A percentile compares a stretch with the other conserved stretches of the same genome.
Evolutionary conservation across 139 green algal species (phyloP).

Genomic region (Tetradesmus lagerheimii): DNA sequence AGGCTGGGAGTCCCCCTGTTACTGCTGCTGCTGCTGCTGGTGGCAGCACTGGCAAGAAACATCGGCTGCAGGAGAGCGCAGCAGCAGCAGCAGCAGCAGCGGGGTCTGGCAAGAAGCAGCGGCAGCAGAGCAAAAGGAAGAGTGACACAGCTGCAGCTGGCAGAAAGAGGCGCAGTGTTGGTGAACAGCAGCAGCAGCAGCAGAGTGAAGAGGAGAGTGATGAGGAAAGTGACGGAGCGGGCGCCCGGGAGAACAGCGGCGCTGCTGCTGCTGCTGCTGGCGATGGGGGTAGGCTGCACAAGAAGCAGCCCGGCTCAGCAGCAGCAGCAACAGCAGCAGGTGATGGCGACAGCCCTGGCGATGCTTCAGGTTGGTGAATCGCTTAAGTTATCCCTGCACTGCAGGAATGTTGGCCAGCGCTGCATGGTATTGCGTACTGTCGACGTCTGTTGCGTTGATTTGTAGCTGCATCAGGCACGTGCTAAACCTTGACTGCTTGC

Average conservation of each 20-base stretch:
- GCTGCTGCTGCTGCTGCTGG: neutral
- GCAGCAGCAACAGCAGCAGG: neutral
- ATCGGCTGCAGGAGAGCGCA: slow-evolving; percentile 1
- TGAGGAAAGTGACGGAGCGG: neutral
- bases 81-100: neutral
- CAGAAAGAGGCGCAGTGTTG: neutral
- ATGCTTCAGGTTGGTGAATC: neutral
- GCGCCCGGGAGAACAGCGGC: neutral
- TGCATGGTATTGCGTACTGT: too few relatives aligned
- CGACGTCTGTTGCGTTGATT: too few relatives aligned
- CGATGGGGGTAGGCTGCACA: neutral
- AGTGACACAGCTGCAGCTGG: neutral
- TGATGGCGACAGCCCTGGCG: neutral
- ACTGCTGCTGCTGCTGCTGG: neutral
- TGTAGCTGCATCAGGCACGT: too few relatives aligned
- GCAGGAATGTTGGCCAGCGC: too few relatives aligned
- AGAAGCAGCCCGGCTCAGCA: neutral
- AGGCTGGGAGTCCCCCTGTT: neutral
- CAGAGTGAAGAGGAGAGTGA: neutral
- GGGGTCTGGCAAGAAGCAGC: neutral
- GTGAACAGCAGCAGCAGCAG: neutral
- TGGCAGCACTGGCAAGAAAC: neutral
- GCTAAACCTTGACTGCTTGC: too few relatives aligned
- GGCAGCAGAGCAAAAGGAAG: neutral
- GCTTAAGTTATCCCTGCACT: too few relatives aligned